Percentiles rank a stretch among this genome's conserved stretches.
Evolutionary conservation across 2,329 filamentous ascomycete species (phyloP).

Genomic region (Trichoderma harzianum): DNA sequence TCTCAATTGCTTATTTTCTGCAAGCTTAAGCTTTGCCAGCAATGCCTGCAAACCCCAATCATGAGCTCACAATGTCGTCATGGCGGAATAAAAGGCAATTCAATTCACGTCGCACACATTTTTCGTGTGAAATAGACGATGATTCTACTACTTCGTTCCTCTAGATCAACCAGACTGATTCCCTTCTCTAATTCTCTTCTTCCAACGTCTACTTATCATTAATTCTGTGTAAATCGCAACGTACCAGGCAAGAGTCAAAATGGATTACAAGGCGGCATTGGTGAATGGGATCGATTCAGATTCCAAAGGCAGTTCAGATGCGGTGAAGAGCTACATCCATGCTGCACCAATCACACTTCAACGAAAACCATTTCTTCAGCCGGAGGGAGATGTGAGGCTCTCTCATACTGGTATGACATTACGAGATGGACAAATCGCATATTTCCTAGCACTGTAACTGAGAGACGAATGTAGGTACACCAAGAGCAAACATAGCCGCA

Average conservation of each 20-base stretch:
- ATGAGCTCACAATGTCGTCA: constrained; percentile 16
- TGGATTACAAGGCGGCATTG: constrained; percentile 13
- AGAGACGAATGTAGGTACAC: constrained; percentile 26
- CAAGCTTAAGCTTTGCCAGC: not conserved
- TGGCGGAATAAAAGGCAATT: not conserved
- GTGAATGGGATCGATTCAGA: not conserved
- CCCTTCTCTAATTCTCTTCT: not conserved
- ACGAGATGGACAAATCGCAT: too few species aligned
- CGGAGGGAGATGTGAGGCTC: constrained; percentile 27
- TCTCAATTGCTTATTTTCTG: not conserved
- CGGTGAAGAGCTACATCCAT: constrained; percentile 10
- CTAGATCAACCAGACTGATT: not conserved
- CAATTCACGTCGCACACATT: not conserved
- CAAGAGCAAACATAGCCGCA: constrained; percentile 35
- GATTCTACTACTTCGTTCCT: not conserved
- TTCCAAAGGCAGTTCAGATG: not conserved
- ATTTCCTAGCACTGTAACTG: not conserved
- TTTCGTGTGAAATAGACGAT: not conserved
- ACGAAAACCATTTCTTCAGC: constrained; percentile 30
- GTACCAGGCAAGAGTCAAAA: not conserved
- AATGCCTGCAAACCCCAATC: not conserved
- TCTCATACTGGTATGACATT: constrained; percentile 25
- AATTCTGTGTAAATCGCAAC: not conserved
- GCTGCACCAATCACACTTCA: constrained; percentile 27
- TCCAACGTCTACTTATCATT: not conserved